A percentile compares a stretch with the other conserved stretches of the same genome.
Conservation (phyloP, 148 eudicot genomes). For the Chenopodium berlandieri region DNA sequence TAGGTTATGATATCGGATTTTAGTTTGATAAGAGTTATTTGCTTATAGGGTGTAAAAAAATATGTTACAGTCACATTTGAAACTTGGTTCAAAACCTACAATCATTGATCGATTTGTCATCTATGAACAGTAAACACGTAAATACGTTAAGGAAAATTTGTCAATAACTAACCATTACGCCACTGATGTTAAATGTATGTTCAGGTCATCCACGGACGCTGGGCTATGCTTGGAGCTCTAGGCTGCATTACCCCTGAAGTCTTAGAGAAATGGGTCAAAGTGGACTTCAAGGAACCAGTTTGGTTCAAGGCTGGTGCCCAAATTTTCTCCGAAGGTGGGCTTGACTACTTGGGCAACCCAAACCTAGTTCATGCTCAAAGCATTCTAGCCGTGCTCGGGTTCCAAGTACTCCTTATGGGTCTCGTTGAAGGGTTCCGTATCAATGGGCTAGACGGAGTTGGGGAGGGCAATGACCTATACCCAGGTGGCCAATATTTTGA, state of each 20-base stretch:
- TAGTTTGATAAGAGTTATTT: background rate
- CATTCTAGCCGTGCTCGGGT: constrained; percentile 69
- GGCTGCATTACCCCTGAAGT: constrained; percentile 87
- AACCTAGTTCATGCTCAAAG: constrained; percentile 88
- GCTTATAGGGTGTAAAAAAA: background rate
- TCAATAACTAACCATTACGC: too few relatives aligned
- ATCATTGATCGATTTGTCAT: too few relatives aligned
- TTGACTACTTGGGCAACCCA: constrained; percentile 86
- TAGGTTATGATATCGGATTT: background rate
- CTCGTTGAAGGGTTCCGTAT: constrained; percentile 83
- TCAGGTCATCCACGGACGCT: constrained; percentile 80
- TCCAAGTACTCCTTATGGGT: constrained; percentile 78
- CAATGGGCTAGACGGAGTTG: constrained; percentile 71
- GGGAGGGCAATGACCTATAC: constrained; percentile 79
- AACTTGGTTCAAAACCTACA: background rate
- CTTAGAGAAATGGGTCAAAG: constrained; percentile 71
- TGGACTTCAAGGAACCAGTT: constrained; percentile 77
- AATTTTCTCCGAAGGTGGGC: constrained; percentile 81
- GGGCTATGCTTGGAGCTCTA: constrained; percentile 91
- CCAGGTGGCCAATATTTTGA: constrained; percentile 83
- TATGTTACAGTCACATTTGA: background rate
- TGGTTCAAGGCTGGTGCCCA: constrained; percentile 95
- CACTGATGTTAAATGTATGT: background rate
- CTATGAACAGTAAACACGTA: too few relatives aligned
- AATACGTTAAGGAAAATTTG: too few relatives aligned